Percentiles rank a stretch among this genome's conserved stretches.
Evolutionary conservation across 164 flowering plant genomes (phyloP).

Genomic region (Umbellularia californica): DNA sequence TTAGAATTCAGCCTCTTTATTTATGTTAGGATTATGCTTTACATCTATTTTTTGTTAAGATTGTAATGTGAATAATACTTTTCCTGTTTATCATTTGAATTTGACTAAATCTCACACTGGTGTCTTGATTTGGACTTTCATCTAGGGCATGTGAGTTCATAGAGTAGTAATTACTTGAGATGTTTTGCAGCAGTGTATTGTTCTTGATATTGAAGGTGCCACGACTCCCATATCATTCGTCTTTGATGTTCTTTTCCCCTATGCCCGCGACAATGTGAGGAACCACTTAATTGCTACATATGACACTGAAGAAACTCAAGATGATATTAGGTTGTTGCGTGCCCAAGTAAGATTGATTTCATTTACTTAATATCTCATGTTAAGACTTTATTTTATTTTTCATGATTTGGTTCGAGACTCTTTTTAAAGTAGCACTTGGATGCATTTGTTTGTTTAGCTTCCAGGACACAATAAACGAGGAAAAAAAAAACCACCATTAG

Average conservation of each 20-base stretch:
- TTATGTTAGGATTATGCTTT: not conserved
- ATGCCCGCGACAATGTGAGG: slow-evolving; percentile 86
- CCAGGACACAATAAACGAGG: no score
- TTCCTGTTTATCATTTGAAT: not conserved
- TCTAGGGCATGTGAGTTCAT: not conserved
- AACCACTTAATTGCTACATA: slow-evolving; percentile 76
- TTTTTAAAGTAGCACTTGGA: no score
- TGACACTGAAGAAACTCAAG: slow-evolving; percentile 78
- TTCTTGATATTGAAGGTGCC: slow-evolving; percentile 99
- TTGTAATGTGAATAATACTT: not conserved
- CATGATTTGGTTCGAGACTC: not conserved
- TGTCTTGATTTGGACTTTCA: not conserved
- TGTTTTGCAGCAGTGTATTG: slow-evolving; percentile 75
- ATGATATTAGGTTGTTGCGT: slow-evolving; percentile 70
- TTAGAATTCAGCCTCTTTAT: not conserved
- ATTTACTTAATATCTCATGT: not conserved
- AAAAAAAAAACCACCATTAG: no score
- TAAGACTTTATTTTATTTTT: no score
- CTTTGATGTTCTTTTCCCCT: slow-evolving; percentile 90
- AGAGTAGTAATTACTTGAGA: not conserved
- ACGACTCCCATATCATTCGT: slow-evolving; percentile 97
- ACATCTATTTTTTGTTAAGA: not conserved
- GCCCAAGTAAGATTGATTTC: slow-evolving; percentile 58
- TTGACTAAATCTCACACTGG: not conserved
- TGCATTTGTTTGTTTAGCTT: no score